Percentiles rank a stretch among this genome's conserved stretches.
phyloP scores from a whole-genome alignment of 148 eudicot species.

The Rhododendron ferrugineum region DNA sequence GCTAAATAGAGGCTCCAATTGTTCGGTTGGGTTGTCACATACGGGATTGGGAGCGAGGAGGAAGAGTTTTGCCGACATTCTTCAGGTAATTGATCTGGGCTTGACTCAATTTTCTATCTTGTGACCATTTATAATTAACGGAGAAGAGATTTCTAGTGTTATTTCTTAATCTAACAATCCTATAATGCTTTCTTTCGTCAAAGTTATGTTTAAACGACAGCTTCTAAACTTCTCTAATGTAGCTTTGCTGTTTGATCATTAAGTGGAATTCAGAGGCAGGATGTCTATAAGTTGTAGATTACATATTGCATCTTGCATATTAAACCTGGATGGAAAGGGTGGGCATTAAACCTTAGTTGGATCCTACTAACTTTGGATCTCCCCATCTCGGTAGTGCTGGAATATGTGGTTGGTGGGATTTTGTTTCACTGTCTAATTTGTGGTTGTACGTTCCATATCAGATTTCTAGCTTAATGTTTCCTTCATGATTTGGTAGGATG shows the following conservation, averaged over 20 bases:
- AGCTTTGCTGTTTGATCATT: not conserved
- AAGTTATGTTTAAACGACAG: not conserved
- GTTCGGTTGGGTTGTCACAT: slow-evolving; percentile 19
- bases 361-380: not conserved
- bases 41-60: slow-evolving; percentile 48
- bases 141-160: not conserved
- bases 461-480: not conserved
- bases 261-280: not conserved
- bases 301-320: not conserved
- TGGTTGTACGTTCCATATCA: not conserved
- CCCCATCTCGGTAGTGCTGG: not conserved
- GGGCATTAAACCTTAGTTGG: not conserved
- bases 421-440: not conserved
- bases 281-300: not conserved
- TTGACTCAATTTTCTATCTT: slow-evolving; percentile 3
- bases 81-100: slow-evolving; percentile 39
- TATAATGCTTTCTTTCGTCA: not conserved
- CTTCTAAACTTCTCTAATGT: not conserved
- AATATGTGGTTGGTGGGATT: not conserved
- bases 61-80: slow-evolving; percentile 68
- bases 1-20: slow-evolving; percentile 23
- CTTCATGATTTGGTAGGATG: not conserved
- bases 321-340: not conserved
- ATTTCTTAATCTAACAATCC: not conserved
- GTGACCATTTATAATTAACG: not conserved